These are phyloP conservation scores for Neonectria sp. DNA, from an alignment of 2,329 filamentous ascomycete genomes.

Conservation along the genomic window DNA sequence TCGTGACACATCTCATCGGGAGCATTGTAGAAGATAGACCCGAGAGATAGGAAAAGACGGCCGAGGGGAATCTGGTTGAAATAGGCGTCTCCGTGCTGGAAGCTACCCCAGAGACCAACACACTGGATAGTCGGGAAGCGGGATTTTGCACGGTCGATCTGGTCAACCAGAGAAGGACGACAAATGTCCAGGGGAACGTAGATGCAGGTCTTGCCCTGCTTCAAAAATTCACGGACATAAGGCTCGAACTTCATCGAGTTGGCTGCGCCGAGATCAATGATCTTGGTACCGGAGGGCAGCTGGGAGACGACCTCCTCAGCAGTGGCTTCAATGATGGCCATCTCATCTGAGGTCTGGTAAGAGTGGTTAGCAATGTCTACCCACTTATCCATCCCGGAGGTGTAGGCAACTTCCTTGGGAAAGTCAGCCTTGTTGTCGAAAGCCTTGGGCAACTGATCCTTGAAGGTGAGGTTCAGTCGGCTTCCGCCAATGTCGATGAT, in stretches of 20 bases:
- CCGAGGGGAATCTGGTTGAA: slow-evolving; percentile 17
- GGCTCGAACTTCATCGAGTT: slow-evolving; percentile 43
- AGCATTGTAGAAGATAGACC: slow-evolving; percentile 39
- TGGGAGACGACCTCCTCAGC: slow-evolving; percentile 21
- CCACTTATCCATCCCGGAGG: slow-evolving; percentile 40
- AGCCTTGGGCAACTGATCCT: slow-evolving; percentile 26
- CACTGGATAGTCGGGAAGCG: slow-evolving; percentile 27
- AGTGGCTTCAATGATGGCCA: slow-evolving; percentile 37
- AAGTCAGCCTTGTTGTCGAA: slow-evolving; percentile 35
- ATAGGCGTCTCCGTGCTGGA: slow-evolving; percentile 37
- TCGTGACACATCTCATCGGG: slow-evolving; percentile 36
- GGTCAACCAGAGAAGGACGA: slow-evolving; percentile 10
- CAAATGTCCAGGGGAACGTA: slow-evolving; percentile 40
- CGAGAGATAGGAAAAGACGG: slow-evolving; percentile 37
- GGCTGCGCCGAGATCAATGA: slow-evolving; percentile 40
- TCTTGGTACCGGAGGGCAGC: slow-evolving; percentile 27
- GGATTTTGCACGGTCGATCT: slow-evolving; percentile 32
- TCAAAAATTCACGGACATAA: slow-evolving; percentile 34
- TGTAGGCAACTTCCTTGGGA: slow-evolving; percentile 46
- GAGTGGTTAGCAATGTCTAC: slow-evolving; percentile 32
- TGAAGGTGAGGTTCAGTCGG: slow-evolving; percentile 18
- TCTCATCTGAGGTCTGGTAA: slow-evolving; percentile 39
- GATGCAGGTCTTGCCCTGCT: slow-evolving; percentile 32
- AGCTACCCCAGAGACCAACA: slow-evolving; percentile 40
- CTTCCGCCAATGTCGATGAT: slow-evolving; percentile 44